Conservation (phyloP, 2,329 filamentous ascomycete genomes). For the Helminthosporium solani region DNA sequence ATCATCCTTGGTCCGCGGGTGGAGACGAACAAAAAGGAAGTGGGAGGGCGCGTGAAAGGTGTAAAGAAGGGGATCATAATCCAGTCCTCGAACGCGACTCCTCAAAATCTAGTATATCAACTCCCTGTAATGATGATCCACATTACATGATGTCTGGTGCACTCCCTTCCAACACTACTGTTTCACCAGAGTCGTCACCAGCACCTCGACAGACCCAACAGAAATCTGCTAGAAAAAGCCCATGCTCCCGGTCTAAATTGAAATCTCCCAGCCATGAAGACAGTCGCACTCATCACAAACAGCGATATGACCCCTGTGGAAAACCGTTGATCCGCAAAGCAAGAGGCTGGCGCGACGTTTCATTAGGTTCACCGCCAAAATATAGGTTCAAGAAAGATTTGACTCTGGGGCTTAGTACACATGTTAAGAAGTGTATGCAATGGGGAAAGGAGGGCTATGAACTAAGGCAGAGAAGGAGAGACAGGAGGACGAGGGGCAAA, state of each 20-base stretch:
- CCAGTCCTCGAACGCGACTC: background rate
- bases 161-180: constrained; percentile 1
- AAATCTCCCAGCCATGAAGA: background rate
- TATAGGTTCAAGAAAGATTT: constrained; percentile 16
- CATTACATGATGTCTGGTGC: constrained; percentile 10
- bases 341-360: constrained; percentile 18
- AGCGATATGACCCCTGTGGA: constrained; percentile 2
- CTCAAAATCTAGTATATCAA: background rate
- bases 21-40: background rate
- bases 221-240: background rate
- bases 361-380: constrained; percentile 18
- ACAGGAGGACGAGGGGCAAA: constrained; percentile 13
- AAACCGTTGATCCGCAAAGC: constrained; percentile 2
- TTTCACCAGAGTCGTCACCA: background rate
- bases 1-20: too few relatives aligned
- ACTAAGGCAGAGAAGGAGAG: constrained; percentile 13
- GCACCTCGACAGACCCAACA: background rate
- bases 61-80: background rate
- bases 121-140: background rate
- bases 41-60: background rate
- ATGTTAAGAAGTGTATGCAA: constrained; percentile 20
- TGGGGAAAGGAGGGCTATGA: constrained; percentile 26
- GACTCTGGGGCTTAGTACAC: constrained; percentile 19
- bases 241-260: background rate
- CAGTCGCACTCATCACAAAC: background rate